Percentiles rank a stretch among this genome's conserved stretches.
phyloP scores from a whole-genome alignment of 345 rosid genomes.

The Crucihimalaya himalaica region DNA sequence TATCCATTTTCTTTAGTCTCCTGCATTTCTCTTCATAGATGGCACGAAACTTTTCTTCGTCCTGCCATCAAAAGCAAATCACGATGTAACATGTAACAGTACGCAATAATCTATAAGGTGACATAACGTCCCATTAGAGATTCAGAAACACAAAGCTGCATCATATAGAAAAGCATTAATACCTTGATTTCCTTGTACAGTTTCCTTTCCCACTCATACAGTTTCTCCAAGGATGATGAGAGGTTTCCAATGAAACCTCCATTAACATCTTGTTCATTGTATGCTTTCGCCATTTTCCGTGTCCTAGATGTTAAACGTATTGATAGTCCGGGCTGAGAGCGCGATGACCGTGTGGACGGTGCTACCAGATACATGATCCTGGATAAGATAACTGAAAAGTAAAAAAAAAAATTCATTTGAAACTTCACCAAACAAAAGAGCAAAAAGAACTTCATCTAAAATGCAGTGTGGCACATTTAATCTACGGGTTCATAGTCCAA shows the following conservation, averaged over 20 bases:
- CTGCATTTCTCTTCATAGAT: slow-evolving; percentile 74
- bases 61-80: slow-evolving; percentile 55
- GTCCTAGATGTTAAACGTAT: slow-evolving; percentile 59
- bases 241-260: slow-evolving; percentile 55
- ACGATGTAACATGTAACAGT: slow-evolving; percentile 36
- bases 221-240: slow-evolving; percentile 78
- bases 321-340: slow-evolving; percentile 42
- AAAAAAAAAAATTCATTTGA: slow-evolving; percentile 16
- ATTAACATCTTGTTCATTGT: slow-evolving; percentile 48
- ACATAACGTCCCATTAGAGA: background rate
- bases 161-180: background rate
- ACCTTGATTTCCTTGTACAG: slow-evolving; percentile 92
- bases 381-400: slow-evolving; percentile 67
- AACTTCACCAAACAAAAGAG: background rate
- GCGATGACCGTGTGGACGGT: slow-evolving; percentile 53
- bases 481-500: background rate
- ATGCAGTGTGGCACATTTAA: background rate
- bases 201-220: slow-evolving; percentile 92
- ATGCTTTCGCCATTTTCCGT: slow-evolving; percentile 60
- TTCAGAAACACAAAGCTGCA: slow-evolving; percentile 1
- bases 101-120: slow-evolving; percentile 21
- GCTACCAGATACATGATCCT: slow-evolving; percentile 66
- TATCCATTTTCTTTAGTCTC: slow-evolving; percentile 59
- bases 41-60: slow-evolving; percentile 82
- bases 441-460: background rate